phyloP scores from a whole-genome alignment of 768 basidiomycete species.

The Pulveroboletus sp. region DNA sequence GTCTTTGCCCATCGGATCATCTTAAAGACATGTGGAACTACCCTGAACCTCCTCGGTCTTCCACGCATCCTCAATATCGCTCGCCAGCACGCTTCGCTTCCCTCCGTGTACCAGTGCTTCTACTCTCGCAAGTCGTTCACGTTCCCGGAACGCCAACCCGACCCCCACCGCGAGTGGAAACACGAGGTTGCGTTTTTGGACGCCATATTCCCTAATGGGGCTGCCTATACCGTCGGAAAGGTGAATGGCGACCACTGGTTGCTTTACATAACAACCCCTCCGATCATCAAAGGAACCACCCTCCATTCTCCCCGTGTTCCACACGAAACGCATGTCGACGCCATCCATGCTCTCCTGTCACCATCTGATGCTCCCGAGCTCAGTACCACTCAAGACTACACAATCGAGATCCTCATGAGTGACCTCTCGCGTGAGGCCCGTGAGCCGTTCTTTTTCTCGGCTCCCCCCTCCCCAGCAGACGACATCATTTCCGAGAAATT shows the following conservation, averaged over 20 bases:
- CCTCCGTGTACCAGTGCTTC: slow-evolving; percentile 85
- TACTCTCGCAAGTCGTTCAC: slow-evolving; percentile 99
- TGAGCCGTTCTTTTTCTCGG: slow-evolving; percentile 65
- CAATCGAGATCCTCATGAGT: slow-evolving; percentile 98
- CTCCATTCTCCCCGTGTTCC: slow-evolving; percentile 17
- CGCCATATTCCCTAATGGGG: slow-evolving; percentile 80
- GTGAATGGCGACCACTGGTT: slow-evolving; percentile 99
- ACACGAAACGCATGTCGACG: slow-evolving; percentile 12
- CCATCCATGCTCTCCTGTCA: slow-evolving; percentile 6
- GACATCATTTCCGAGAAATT: slow-evolving; percentile 44
- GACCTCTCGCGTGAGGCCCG: slow-evolving; percentile 76
- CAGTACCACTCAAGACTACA: slow-evolving; percentile 65
- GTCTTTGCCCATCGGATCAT: slow-evolving; percentile 94
- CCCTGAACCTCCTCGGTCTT: slow-evolving; percentile 92
- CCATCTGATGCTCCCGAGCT: slow-evolving; percentile 13
- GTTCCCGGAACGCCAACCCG: slow-evolving; percentile 94
- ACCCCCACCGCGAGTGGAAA: slow-evolving; percentile 92
- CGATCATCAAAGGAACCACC: slow-evolving; percentile 28
- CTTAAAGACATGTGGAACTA: slow-evolving; percentile 98
- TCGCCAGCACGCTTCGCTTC: slow-evolving; percentile 58
- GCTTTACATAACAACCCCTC: slow-evolving; percentile 82
- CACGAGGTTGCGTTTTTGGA: slow-evolving; percentile 92
- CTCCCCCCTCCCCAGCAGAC: slow-evolving; percentile 43
- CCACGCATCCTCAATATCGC: slow-evolving; percentile 96
- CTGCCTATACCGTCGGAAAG: slow-evolving; percentile 95